phyloP scores from a whole-genome alignment of 23 red algal species.

The Cyanidium caldarium region DNA sequence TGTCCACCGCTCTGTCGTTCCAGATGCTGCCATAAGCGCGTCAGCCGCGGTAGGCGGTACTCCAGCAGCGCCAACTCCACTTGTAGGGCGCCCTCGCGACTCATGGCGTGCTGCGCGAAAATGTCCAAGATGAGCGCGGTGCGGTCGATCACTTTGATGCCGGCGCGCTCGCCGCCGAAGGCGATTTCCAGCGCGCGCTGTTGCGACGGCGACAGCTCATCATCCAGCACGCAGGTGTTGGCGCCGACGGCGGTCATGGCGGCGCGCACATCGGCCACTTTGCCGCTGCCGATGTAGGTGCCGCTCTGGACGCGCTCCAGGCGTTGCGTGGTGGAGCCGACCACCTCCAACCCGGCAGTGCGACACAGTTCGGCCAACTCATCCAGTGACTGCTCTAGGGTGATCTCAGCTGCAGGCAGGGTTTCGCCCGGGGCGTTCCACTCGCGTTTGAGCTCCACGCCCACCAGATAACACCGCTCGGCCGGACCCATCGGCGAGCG shows the following conservation, averaged over 20 bases:
- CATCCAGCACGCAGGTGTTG: constrained; percentile 60
- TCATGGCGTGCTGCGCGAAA: constrained; percentile 91
- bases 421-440: background rate
- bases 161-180: constrained; percentile 47
- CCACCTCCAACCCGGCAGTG: constrained; percentile 79
- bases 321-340: constrained; percentile 37
- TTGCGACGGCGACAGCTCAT: constrained; percentile 72
- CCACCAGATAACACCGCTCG: background rate
- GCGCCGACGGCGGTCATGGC: constrained; percentile 32
- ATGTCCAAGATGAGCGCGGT: constrained; percentile 99
- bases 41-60: constrained; percentile 87
- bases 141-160: constrained; percentile 84
- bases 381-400: constrained; percentile 26
- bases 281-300: constrained; percentile 85
- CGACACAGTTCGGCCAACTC: constrained; percentile 53
- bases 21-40: constrained; percentile 78
- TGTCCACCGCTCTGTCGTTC: constrained; percentile 67
- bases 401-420: background rate
- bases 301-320: constrained; percentile 16
- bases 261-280: constrained; percentile 39
- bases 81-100: constrained; percentile 65
- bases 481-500: background rate
- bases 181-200: constrained; percentile 69
- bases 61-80: constrained; percentile 88
- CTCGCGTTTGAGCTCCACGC: constrained; percentile 9